Percentiles rank a stretch among this genome's conserved stretches.
Conservation (phyloP, 768 basidiomycete species). For the Pluteus cervinus region DNA sequence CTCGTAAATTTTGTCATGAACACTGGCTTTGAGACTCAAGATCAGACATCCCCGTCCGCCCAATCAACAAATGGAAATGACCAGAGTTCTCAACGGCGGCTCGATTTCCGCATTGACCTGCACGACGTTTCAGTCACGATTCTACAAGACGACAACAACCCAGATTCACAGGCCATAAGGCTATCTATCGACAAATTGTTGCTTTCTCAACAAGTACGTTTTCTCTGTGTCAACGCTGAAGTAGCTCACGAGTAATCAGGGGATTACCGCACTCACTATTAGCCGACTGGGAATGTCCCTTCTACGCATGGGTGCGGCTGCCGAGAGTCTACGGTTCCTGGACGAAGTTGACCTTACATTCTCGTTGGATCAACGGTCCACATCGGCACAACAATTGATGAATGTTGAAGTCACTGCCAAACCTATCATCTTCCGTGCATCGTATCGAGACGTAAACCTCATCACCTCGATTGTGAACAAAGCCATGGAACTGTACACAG, state of each 20-base stretch:
- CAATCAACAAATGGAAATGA: conserved; percentile 5
- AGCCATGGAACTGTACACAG: conserved; percentile 71
- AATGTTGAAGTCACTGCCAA: conserved; percentile 78
- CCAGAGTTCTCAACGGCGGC: conserved; percentile 4
- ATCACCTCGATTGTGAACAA: conserved; percentile 84
- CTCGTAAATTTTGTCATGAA: conserved; percentile 86
- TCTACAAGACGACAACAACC: conserved; percentile 75
- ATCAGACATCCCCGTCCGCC: conserved; percentile 14
- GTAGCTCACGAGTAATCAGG: conserved; percentile 35
- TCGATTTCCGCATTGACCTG: conserved; percentile 79
- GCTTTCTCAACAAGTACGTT: conserved; percentile 82
- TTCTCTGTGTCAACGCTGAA: not conserved
- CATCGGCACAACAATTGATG: conserved; percentile 63
- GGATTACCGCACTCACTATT: conserved; percentile 74
- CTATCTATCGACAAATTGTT: conserved; percentile 78
- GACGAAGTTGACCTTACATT: conserved; percentile 89
- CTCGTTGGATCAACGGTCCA: conserved; percentile 79
- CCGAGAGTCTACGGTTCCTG: conserved; percentile 85
- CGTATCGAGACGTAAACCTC: conserved; percentile 88
- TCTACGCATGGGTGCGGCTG: conserved; percentile 74
- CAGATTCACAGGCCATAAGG: conserved; percentile 80
- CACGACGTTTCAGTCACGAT: conserved; percentile 87
- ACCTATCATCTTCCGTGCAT: conserved; percentile 90
- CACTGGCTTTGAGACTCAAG: conserved; percentile 64
- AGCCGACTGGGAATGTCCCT: conserved; percentile 90